phyloP scores from a whole-genome alignment of 1,139 yeast genomes.

The Sugiyamaella paludigena region DNA sequence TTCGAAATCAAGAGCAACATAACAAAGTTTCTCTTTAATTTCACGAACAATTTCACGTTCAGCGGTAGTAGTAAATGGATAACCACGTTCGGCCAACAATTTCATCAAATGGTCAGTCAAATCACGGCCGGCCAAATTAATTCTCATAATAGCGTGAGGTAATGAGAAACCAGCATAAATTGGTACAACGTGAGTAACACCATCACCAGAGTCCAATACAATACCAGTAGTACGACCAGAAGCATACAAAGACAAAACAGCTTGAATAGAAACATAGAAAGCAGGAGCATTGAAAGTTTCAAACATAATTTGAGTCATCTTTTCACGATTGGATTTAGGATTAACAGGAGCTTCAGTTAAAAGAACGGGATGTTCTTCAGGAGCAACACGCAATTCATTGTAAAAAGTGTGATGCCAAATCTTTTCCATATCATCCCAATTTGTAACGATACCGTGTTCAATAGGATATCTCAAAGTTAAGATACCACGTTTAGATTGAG shows the following conservation, averaged over 20 bases:
- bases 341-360: constrained; percentile 99
- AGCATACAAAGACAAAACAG: constrained; percentile 95
- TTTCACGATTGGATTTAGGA: constrained; percentile 99
- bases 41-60: constrained; percentile 99
- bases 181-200: constrained; percentile 99
- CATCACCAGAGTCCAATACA: constrained; percentile 99
- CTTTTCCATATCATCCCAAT: constrained; percentile 99
- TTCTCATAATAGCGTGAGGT: constrained; percentile 98
- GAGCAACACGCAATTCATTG: constrained; percentile 97
- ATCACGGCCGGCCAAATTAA: constrained; percentile 99
- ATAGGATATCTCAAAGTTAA: constrained; percentile 98
- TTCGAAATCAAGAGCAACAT: constrained; percentile 93
- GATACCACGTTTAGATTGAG: constrained; percentile 99
- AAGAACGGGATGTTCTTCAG: constrained; percentile 98
- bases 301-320: constrained; percentile 98
- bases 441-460: constrained; percentile 99
- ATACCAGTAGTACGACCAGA: constrained; percentile 99
- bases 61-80: constrained; percentile 97
- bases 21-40: constrained; percentile 98
- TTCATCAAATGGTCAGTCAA: constrained; percentile 98
- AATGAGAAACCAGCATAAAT: constrained; percentile 99
- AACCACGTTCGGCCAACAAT: constrained; percentile 98
- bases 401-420: constrained; percentile 98
- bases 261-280: constrained; percentile 97
- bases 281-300: constrained; percentile 99